Evolutionary conservation across 179 eudicot genomes (phyloP), one percentile per base, ranked within the genome.

Genomic region (Beta macrorhiza): DNA sequence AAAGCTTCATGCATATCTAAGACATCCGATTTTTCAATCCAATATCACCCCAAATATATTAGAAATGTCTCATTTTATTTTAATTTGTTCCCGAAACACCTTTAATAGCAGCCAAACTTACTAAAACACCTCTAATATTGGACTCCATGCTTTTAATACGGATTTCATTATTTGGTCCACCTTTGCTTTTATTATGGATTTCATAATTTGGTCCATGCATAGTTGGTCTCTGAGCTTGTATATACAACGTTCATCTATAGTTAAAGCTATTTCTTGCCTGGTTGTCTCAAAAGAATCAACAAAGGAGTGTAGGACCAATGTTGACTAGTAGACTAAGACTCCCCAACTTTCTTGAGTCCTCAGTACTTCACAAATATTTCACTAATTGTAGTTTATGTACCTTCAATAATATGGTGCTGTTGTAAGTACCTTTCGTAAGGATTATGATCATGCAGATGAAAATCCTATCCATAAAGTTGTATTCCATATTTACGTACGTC

Each of bases 261-360:
- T 14, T 65, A 56, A 13, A 56, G 37, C 49, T 45, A 17, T 74
- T 29, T 74, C 42, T 44, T 22, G 11, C 62, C 63, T 16, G 78
- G 37, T 9, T 56, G 20, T 58, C 67, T 75, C 67, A 75, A 75
- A 75, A 42, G 78, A 75, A 56, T 56, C 64, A 74, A 55, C 62
- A 29, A 57, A 56, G 29, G n/a, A 49, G 67, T 29, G 67, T 58
- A 75, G 67, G 78, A 20, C 65, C 67, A 75, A 75, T 58, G 12
- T 75, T 42, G 65, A 75, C 65, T 74, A 73, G 52, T 69, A 42
- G 73, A 44, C 22, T 72, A 12, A 8, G 56, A 47, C 32, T 71
- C 29, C 13, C 14, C 29, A 47, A 7, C 56, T 47, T n/a, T 7
- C 51, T 64, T 8, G 5, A 3, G 11, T 5, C 17, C 74, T 25